Base-by-base conservation (phyloP, 148 eudicot genomes). In the Polygonum aviculare region DNA sequence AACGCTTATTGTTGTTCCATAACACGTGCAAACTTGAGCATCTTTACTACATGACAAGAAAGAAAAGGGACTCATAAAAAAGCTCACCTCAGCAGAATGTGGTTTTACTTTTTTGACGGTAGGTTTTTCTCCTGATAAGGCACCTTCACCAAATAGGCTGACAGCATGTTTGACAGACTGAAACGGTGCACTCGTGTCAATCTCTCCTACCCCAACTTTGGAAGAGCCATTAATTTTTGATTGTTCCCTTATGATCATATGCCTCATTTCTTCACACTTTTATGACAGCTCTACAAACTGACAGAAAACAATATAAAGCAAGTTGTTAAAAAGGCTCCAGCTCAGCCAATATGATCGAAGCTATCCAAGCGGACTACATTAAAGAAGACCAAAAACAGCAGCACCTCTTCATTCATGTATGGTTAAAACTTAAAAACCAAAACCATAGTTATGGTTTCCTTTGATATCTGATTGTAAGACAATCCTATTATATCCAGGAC, bases 91-190 rank as follows among this genome's bases (percentile, higher is more conserved):
- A 10, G 96, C 92, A 55, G 94, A 89, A 77, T 82, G 85, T 3
- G 89, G 86, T 77, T 83, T 90, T 78, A 83, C 40, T 84, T 88
- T 95, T 84, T 72, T 92, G 75, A 90, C 86, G 75, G 87, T 77
- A 75, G 86, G 82, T 67, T 76, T 95, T 78, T 80, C 96, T 73
- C 99, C 96, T 47, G 94, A 92, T 59, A 88, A 84, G 55, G 90
- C 87, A 65, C 90, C 94, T 82, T 92, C 97, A 12, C 97, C 97
- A 83, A 95, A 95, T 76, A 95, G 86, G 82, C 75, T 95, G 82
- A 93, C 96, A 51, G 97, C 99, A 88, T 95, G 97, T 82, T 95
- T 95, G 59, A 95, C 99, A 60, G 99, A 95, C 77, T 93, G 99
- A 85, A 95, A 92, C 15, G 97, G 97, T 75, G 99, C 91, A 81